Evolutionary conservation across 1,139 yeast genomes (phyloP).

Genomic region (Kurtzmaniella quercitrusa): DNA sequence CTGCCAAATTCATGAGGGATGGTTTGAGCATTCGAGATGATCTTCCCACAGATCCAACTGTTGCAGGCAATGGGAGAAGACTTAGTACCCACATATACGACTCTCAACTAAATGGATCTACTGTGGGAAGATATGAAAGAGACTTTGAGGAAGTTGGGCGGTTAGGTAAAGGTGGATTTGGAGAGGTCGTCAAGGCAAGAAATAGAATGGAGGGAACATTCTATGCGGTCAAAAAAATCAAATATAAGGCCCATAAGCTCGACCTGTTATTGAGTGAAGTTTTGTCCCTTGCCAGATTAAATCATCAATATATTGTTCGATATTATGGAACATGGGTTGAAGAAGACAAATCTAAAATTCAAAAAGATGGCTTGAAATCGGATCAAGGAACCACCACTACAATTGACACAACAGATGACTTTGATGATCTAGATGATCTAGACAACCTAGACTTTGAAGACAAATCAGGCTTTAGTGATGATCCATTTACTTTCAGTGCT

Average conservation of each 20-base stretch:
- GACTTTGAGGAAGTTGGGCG: conserved; percentile 94
- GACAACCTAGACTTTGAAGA: background rate
- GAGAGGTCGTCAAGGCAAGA: conserved; percentile 94
- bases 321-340: conserved; percentile 98
- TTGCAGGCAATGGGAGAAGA: conserved; percentile 1
- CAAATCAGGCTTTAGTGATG: conserved; percentile 1
- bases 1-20: conserved; percentile 75
- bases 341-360: conserved; percentile 25
- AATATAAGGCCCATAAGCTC: conserved; percentile 74
- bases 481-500: conserved; percentile 11
- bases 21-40: conserved; percentile 37
- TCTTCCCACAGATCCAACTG: background rate
- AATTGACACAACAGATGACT: conserved; percentile 11
- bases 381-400: conserved; percentile 10
- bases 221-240: conserved; percentile 89
- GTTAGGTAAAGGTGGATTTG: conserved; percentile 95
- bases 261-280: conserved; percentile 87
- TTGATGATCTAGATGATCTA: conserved; percentile 17
- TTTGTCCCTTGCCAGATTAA: conserved; percentile 81
- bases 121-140: conserved; percentile 34
- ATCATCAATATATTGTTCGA: conserved; percentile 92
- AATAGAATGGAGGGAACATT: conserved; percentile 90
- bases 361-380: background rate
- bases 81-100: conserved; percentile 5
- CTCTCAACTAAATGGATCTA: background rate